Evolutionary conservation across 768 basidiomycete species (phyloP).

Genomic region (Suillus lakei): DNA sequence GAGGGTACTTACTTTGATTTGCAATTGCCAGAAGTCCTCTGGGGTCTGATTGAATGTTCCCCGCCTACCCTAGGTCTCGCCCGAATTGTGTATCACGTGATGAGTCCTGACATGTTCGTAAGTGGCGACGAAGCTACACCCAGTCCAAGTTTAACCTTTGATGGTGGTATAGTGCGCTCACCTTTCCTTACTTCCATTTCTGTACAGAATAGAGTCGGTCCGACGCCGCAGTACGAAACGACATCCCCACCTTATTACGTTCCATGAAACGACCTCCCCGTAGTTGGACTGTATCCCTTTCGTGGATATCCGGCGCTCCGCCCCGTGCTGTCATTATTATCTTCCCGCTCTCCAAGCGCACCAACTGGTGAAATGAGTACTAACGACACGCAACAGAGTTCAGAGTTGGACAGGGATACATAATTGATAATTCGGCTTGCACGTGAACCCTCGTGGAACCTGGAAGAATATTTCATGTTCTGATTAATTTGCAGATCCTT

Average conservation of each 20-base stretch:
- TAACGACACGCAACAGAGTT: slow-evolving; percentile 1
- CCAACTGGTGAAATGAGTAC: neutral
- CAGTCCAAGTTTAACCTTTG: neutral
- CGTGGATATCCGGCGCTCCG: slow-evolving; percentile 1
- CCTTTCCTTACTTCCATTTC: neutral
- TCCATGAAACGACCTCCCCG: neutral
- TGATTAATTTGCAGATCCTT: slow-evolving; percentile 1
- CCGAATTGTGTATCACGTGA: neutral
- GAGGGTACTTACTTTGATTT: no score
- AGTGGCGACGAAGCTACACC: slow-evolving; percentile 3
- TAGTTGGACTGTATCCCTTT: neutral
- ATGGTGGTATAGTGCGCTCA: neutral
- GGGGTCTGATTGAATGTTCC: neutral
- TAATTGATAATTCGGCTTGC: neutral
- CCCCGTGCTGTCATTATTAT: slow-evolving; percentile 2
- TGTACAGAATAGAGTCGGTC: neutral
- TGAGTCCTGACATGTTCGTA: neutral
- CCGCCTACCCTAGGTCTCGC: neutral
- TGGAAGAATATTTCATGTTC: neutral
- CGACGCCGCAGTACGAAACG: neutral
- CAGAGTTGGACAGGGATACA: neutral
- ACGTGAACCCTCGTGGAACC: neutral
- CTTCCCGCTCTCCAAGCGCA: slow-evolving; percentile 1
- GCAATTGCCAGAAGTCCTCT: neutral
- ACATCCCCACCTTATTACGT: slow-evolving; percentile 4